These are phyloP conservation scores for Peronospora destructor DNA, from an alignment of 352 stramenopile species.

Conservation along the genomic window DNA sequence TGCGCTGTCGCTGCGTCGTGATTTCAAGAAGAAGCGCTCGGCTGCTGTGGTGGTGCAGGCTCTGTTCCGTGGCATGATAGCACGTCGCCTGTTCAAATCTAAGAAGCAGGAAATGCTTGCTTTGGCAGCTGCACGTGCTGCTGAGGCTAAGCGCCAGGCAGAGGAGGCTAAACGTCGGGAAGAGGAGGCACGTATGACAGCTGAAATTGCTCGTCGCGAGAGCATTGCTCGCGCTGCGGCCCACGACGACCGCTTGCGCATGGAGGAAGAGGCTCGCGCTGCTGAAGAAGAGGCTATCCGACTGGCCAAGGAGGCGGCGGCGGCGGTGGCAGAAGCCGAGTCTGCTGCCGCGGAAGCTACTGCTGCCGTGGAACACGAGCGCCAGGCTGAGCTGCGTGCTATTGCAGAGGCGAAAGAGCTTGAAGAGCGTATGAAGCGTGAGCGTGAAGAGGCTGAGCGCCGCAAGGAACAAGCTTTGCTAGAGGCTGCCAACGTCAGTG, in stretches of 20 bases:
- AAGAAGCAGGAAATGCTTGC: constrained; percentile 85
- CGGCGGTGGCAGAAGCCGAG: constrained; percentile 47
- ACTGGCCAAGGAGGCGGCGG: constrained; percentile 54
- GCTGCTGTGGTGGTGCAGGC: constrained; percentile 68
- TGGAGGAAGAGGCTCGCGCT: constrained; percentile 70
- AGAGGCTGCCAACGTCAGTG: constrained; percentile 68
- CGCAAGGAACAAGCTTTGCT: constrained; percentile 57
- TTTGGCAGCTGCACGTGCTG: constrained; percentile 61
- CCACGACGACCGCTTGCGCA: constrained; percentile 58
- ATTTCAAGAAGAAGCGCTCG: constrained; percentile 78
- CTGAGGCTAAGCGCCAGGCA: constrained; percentile 63
- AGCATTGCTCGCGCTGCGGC: constrained; percentile 55
- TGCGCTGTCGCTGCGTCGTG: constrained; percentile 54
- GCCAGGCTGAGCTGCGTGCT: constrained; percentile 71
- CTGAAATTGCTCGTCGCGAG: constrained; percentile 60
- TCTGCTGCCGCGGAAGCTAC: constrained; percentile 67
- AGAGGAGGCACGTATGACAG: constrained; percentile 63
- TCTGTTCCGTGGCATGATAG: constrained; percentile 72
- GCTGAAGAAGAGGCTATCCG: constrained; percentile 72
- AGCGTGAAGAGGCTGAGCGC: constrained; percentile 53
- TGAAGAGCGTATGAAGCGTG: constrained; percentile 48
- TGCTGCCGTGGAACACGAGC: constrained; percentile 71
- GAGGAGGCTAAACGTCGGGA: constrained; percentile 79
- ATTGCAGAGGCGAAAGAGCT: constrained; percentile 76
- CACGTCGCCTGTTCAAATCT: constrained; percentile 65